Percentiles rank a stretch among this genome's conserved stretches.
Conservation (phyloP, 768 basidiomycete genomes). For the Lyophyllum semitale region DNA sequence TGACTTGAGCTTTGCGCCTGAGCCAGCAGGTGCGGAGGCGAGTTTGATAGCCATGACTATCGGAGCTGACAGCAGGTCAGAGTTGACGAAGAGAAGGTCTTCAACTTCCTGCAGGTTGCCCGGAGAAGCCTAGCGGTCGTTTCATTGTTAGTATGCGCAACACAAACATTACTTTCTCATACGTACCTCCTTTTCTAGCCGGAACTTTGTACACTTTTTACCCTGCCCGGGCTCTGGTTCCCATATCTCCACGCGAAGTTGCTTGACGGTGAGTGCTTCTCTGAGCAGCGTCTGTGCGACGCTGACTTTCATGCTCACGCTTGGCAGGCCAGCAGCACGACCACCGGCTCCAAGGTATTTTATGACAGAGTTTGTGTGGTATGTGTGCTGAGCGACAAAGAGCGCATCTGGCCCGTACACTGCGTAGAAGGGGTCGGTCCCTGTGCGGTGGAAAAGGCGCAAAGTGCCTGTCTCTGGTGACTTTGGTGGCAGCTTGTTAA, state of each 20-base stretch:
- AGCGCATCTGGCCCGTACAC: conserved; percentile 87
- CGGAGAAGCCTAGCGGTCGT: conserved; percentile 42
- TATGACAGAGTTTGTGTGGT: conserved; percentile 87
- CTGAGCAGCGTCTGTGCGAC: conserved; percentile 83
- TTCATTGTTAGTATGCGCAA: background rate
- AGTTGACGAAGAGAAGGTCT: conserved; percentile 81
- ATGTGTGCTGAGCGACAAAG: conserved; percentile 83
- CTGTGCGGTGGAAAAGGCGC: conserved; percentile 78
- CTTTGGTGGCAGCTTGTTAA: conserved; percentile 59
- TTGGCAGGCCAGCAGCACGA: conserved; percentile 62
- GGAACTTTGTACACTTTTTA: conserved; percentile 77
- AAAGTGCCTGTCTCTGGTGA: conserved; percentile 80
- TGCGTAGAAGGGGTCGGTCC: conserved; percentile 73
- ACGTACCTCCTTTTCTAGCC: conserved; percentile 74
- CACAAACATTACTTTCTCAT: background rate
- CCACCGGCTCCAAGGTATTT: conserved; percentile 82
- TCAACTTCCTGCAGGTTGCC: conserved; percentile 77
- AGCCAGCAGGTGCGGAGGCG: conserved; percentile 49
- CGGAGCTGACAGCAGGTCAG: conserved; percentile 80
- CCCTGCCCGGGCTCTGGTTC: conserved; percentile 68
- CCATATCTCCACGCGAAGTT: conserved; percentile 94
- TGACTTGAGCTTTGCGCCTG: conserved; percentile 64
- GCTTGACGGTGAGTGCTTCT: conserved; percentile 87
- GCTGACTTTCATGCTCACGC: conserved; percentile 73
- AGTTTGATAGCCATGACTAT: conserved; percentile 90